Evolutionary conservation across 495 filamentous ascomycete species (phyloP).

Genomic region (Penicillium arizonense): DNA sequence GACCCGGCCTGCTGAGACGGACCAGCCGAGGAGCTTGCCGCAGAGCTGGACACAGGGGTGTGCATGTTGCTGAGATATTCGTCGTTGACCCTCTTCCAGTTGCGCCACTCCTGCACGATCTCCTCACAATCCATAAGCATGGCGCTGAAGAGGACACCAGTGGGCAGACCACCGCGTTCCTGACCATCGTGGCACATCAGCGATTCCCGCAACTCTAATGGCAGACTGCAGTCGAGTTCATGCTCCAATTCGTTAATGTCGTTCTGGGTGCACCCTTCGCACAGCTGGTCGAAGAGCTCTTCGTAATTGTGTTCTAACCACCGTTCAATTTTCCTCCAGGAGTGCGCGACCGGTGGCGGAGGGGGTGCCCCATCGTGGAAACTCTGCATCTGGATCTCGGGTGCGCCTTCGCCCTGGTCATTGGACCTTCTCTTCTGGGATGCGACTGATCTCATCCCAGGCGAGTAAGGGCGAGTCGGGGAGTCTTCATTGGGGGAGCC

Average conservation of each 20-base stretch:
- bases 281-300: constrained; percentile 89
- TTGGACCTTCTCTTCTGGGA: constrained; percentile 56
- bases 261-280: constrained; percentile 87
- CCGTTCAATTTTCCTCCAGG: constrained; percentile 88
- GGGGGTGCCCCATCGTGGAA: constrained; percentile 91
- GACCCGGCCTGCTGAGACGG: constrained; percentile 51
- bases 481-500: constrained; percentile 60
- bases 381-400: constrained; percentile 95
- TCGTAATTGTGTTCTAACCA: constrained; percentile 96
- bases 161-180: constrained; percentile 87
- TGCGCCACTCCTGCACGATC: constrained; percentile 96
- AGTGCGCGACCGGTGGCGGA: constrained; percentile 80
- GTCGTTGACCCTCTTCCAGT: constrained; percentile 90
- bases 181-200: constrained; percentile 91
- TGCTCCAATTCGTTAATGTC: constrained; percentile 97
- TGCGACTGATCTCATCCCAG: constrained; percentile 76
- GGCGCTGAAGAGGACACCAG: constrained; percentile 85
- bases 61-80: constrained; percentile 69
- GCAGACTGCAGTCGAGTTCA: constrained; percentile 90
- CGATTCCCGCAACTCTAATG: constrained; percentile 91
- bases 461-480: constrained; percentile 72
- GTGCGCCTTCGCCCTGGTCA: constrained; percentile 60
- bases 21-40: constrained; percentile 62
- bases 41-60: constrained; percentile 59
- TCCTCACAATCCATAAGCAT: constrained; percentile 99